Evolutionary conservation across 1,139 yeast species (phyloP), one percentile per base, ranked within the genome.

Genomic region (Zygotorulaspora mrakii): DNA sequence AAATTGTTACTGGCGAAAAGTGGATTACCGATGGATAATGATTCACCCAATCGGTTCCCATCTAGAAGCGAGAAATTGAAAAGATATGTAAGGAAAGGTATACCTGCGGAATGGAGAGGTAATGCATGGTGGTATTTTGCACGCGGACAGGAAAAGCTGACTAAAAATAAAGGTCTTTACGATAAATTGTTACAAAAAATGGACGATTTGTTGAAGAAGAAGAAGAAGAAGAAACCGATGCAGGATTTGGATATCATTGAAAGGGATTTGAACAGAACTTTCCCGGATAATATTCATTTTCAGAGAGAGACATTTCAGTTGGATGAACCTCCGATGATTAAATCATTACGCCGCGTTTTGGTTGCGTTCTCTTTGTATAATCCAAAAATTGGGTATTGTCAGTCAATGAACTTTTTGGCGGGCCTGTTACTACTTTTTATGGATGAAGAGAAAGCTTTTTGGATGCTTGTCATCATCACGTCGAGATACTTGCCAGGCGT

Each of bases 101-200:
- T 91, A 7, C 97, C 98, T 0, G 89, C 95, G 0, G 96, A 87
- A 59, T 89, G 96, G 96, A 69, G 98, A 52, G 98, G 97, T 0
- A 78, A 77, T 51, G 96, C 96, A 1, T 91, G 98, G 98, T 91
- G 91, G 70, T 82, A 78, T 67, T 89, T 86, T 62, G 95, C 95
- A n/a, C 80, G 82, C n/a, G 97, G 96, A 1, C 73, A 79, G 46
- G 95, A 87, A 43, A 75, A 73, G 49, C 63, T 86, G 42, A 79
- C 77, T 50, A 77, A 77, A 32, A 77, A 86, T 57, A 68, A 68
- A 9, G 95, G 94, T 1, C 72, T 85, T 1, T 91, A 88, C 61
- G 84, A 79, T 34, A 71, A 71, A 48, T 70, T 89, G 24, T 31
- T 57, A 77, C 80, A 34, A 66, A 67, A 31, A 77, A 47, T 57